Evolutionary conservation across 2,329 filamentous ascomycete species (phyloP).

Genomic region (Talaromyces rugulosus): DNA sequence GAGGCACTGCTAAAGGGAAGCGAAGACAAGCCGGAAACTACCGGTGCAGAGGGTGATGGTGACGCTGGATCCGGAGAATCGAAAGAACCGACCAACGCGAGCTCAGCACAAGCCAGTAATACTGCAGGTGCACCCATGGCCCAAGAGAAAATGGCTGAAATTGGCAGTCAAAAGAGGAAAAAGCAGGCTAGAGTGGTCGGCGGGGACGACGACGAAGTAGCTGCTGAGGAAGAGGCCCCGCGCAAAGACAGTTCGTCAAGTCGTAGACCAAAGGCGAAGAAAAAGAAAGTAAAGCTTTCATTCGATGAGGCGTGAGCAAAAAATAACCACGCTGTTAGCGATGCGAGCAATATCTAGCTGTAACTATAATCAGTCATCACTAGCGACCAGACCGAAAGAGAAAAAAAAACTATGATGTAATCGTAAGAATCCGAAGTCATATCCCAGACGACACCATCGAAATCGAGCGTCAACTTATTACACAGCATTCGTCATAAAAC

Average conservation of each 20-base stretch:
- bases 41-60: background rate
- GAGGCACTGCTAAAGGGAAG: constrained; percentile 31
- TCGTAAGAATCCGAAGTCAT: background rate
- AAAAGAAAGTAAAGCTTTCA: constrained; percentile 44
- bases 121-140: constrained; percentile 11
- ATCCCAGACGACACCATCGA: background rate
- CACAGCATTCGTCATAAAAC: background rate
- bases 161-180: constrained; percentile 39
- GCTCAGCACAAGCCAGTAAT: constrained; percentile 2
- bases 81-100: constrained; percentile 15
- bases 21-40: constrained; percentile 13
- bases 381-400: background rate
- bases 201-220: constrained; percentile 23
- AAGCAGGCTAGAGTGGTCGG: constrained; percentile 40
- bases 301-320: constrained; percentile 35
- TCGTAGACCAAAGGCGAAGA: constrained; percentile 31
- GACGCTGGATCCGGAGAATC: constrained; percentile 8
- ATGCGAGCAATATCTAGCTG: background rate
- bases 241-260: constrained; percentile 19
- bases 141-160: constrained; percentile 36
- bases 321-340: background rate
- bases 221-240: constrained; percentile 18
- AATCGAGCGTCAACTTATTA: background rate
- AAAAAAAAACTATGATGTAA: constrained; percentile 1
- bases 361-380: background rate